A percentile compares a stretch with the other conserved stretches of the same genome.
Evolutionary conservation across 179 eudicot genomes (phyloP).

Genomic region (Spergularia azorica): DNA sequence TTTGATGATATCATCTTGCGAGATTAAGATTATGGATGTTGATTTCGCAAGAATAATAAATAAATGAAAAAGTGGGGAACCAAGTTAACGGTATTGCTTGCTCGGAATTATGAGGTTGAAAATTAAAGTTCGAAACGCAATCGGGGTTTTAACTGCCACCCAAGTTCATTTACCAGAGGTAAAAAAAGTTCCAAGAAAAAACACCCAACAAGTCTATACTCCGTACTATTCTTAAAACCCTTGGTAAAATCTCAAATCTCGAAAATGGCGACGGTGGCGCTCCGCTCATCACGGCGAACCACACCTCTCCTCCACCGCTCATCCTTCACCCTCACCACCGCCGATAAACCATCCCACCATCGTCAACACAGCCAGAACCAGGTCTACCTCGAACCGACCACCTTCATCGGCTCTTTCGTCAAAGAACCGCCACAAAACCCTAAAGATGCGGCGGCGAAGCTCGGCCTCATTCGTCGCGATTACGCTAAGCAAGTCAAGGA

Average conservation of each 20-base stretch:
- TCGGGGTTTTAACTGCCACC: no score
- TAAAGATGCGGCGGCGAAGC: constrained; percentile 45
- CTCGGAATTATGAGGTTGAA: no score
- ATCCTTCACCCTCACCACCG: constrained; percentile 21
- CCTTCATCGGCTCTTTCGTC: constrained; percentile 41
- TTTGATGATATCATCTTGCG: no score
- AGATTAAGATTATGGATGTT: no score
- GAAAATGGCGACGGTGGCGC: background rate
- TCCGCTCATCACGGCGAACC: constrained; percentile 20
- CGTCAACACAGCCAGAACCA: constrained; percentile 47
- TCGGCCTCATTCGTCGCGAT: constrained; percentile 55
- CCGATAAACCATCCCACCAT: constrained; percentile 30
- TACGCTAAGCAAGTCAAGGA: constrained; percentile 60
- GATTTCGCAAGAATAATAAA: no score
- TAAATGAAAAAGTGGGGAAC: no score
- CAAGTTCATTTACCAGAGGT: no score
- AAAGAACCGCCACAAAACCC: constrained; percentile 46
- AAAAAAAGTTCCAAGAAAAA: no score
- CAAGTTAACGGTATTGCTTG: no score
- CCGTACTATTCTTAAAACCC: no score
- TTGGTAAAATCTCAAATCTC: background rate
- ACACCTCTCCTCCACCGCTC: constrained; percentile 26
- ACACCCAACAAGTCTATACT: no score
- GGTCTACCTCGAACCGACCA: constrained; percentile 40
- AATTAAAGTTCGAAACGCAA: no score